Evolutionary conservation across 768 basidiomycete genomes (phyloP).

Genomic region (Coprinopsis marcescibilis): DNA sequence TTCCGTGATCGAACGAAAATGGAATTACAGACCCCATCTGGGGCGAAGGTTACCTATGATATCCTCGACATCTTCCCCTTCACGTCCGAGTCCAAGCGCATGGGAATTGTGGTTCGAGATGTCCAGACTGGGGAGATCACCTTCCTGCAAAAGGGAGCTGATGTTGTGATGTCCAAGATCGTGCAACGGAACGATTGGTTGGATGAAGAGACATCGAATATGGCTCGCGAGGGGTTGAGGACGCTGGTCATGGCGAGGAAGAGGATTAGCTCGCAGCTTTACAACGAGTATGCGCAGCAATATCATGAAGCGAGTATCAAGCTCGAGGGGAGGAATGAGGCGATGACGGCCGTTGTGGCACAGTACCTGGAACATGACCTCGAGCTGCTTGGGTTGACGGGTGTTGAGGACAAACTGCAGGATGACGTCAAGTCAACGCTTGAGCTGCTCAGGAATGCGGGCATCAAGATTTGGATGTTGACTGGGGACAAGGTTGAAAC

Average conservation of each 20-base stretch:
- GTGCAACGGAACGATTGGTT: constrained; percentile 98
- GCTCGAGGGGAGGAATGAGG: constrained; percentile 76
- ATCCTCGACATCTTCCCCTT: constrained; percentile 96
- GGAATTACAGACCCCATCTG: constrained; percentile 69
- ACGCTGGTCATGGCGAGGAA: constrained; percentile 92
- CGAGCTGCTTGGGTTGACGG: constrained; percentile 89
- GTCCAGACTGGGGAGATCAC: constrained; percentile 66
- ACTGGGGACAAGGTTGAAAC: constrained; percentile 99
- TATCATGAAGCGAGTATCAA: constrained; percentile 77
- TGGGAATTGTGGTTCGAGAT: constrained; percentile 96
- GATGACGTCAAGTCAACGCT: constrained; percentile 94
- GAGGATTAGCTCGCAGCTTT: constrained; percentile 61
- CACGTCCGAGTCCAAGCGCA: constrained; percentile 97
- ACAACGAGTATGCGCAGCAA: constrained; percentile 62
- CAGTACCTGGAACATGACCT: constrained; percentile 83
- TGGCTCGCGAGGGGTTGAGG: constrained; percentile 93
- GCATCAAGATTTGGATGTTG: constrained; percentile 99
- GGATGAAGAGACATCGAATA: constrained; percentile 97
- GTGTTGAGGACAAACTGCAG: constrained; percentile 98
- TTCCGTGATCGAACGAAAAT: constrained; percentile 91
- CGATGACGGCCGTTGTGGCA: constrained; percentile 67
- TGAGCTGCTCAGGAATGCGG: constrained; percentile 90
- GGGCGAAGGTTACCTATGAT: constrained; percentile 63
- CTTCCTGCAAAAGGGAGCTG: constrained; percentile 96
- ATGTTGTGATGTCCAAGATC: constrained; percentile 95